phyloP scores from a whole-genome alignment of 345 rosid genomes.

The Diplotaxis tenuifolia region DNA sequence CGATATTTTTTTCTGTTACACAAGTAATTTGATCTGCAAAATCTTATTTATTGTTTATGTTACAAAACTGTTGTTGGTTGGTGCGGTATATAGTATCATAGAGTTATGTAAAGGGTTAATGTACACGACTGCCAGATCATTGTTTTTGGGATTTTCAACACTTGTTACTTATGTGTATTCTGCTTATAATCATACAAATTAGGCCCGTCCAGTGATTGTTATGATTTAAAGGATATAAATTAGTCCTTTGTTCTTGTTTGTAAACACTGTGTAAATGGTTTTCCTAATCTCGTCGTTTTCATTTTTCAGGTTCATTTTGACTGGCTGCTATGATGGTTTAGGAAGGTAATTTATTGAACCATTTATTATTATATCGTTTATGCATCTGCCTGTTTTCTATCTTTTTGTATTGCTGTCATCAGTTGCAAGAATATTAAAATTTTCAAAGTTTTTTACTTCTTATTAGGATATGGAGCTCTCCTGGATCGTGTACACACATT shows the following conservation, averaged over 20 bases:
- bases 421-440: conserved; percentile 9
- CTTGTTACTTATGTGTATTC: not conserved
- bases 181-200: not conserved
- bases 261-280: too few relatives aligned
- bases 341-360: too few relatives aligned
- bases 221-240: too few relatives aligned
- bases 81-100: too few relatives aligned
- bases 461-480: conserved; percentile 75
- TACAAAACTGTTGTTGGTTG: too few relatives aligned
- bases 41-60: too few relatives aligned
- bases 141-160: not conserved
- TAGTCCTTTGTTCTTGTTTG: too few relatives aligned
- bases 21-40: not conserved
- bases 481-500: conserved; percentile 73
- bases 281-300: too few relatives aligned
- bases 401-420: conserved; percentile 1
- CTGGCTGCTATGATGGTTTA: too few relatives aligned
- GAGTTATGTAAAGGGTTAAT: too few relatives aligned
- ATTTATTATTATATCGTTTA: too few relatives aligned
- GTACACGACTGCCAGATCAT: not conserved
- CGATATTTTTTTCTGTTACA: not conserved
- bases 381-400: not conserved
- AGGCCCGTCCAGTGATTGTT: not conserved
- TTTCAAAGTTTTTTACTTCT: conserved; percentile 2
- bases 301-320: too few relatives aligned